Conservation (phyloP, 2,329 filamentous ascomycete species). For the Neofusicoccum sp. region DNA sequence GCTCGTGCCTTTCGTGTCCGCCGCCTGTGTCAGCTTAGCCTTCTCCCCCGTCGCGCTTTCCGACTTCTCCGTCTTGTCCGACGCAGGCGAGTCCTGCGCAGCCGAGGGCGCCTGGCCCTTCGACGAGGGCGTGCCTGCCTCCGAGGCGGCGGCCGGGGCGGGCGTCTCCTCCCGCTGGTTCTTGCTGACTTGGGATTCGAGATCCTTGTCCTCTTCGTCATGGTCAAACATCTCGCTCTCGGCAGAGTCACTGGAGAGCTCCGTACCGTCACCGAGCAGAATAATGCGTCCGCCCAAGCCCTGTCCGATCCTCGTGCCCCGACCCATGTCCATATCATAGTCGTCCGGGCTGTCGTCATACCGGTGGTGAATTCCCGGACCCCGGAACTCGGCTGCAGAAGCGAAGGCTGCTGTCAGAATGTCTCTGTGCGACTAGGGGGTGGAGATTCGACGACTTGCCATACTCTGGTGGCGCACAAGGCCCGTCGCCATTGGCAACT, state of each 20-base stretch:
- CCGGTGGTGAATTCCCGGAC: constrained; percentile 53
- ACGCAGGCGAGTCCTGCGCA: constrained; percentile 18
- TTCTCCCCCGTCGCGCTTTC: constrained; percentile 4
- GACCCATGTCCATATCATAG: constrained; percentile 74
- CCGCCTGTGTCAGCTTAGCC: constrained; percentile 15
- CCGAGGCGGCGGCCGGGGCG: constrained; percentile 17
- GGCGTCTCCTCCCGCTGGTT: constrained; percentile 27
- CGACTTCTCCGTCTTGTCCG: constrained; percentile 21
- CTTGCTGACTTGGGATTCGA: constrained; percentile 81
- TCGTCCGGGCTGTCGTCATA: constrained; percentile 57
- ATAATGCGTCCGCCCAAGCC: constrained; percentile 75
- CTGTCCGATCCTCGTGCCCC: constrained; percentile 68
- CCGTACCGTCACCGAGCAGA: constrained; percentile 91
- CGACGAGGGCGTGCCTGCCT: constrained; percentile 21
- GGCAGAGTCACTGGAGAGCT: constrained; percentile 84
- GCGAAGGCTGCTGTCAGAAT: constrained; percentile 35
- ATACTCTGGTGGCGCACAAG: constrained; percentile 98
- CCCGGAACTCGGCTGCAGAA: constrained; percentile 53
- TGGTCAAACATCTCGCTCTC: constrained; percentile 95
- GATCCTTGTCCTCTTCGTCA: constrained; percentile 82
- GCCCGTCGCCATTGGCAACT: constrained; percentile 94
- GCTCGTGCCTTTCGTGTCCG: constrained; percentile 6
- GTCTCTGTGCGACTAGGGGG: constrained; percentile 26
- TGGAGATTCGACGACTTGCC: constrained; percentile 69
- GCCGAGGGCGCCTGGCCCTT: constrained; percentile 15